Base-by-base conservation (phyloP, 345 rosid species). In the Cardamine chenopodiifolia region DNA sequence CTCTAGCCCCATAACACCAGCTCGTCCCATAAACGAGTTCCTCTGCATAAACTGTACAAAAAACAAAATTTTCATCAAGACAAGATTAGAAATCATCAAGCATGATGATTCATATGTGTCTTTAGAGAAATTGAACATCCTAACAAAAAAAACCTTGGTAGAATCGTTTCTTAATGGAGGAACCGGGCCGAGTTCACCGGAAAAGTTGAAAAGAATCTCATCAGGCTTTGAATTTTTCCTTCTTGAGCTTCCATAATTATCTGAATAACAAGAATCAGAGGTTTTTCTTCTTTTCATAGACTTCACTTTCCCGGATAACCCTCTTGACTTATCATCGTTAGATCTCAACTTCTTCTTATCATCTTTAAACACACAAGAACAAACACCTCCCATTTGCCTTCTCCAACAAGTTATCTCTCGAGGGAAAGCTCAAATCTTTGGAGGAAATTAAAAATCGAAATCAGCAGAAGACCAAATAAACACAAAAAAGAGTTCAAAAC, bases 361-460 rank as follows among this genome's bases (percentile, higher is more conserved):
- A 26, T 58, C 69, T 40, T 44, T 72, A 20, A 54, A 62, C 19
- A 84, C 88, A 53, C 79, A 69, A 10, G 96, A 73, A 62, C 88
- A 91, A 76, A 78, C 89, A 28, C 73, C 84, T 72, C 96, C 97
- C 97, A 91, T 91, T 72, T 23, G 57, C 81, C 66, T 73, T 72
- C 71, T 61, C n/a, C 52, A 40, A 26, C 59, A 65, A 34, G 28
- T n/a, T 22, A 56, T 45, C 58, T 13, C 74, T n/a, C 52, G 66
- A 15, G 25, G 19, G 9, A 55, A 39, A 57, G 62, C 62, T 57
- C 62, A 8, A 56, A 57, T 17, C 8, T 17, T 57, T 18, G 32
- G 31, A 56, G 32, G 19, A 12, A 18, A 63, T 49, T 1, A 15
- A 28, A 40, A 61, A 49, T 17, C 15, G 10, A 42, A 39, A 74